Base-by-base conservation (phyloP, 2,329 filamentous ascomycete species). In the Aspergillus thermomutatus region DNA sequence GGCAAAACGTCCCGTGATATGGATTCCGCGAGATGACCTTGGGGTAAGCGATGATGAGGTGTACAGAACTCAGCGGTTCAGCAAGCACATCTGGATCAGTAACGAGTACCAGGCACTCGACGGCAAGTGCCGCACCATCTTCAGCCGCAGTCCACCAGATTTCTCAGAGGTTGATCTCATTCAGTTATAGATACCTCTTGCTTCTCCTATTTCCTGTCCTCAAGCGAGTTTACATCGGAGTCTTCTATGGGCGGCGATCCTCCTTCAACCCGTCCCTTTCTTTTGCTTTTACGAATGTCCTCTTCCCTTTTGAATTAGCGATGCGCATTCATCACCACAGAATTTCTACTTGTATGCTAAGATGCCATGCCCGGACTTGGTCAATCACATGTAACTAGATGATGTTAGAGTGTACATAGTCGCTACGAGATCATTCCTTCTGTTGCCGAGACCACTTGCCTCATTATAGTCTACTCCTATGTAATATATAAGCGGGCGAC, bases 1-100 rank as follows among this genome's bases (percentile, higher is more conserved):
- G 8, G 90, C 92, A 1, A 85, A 89, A 52, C 83, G 92, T 53
- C 94, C 94, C 0, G 91, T 90, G 0, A 87, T 99, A 26, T 99
- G 94, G 94, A 90, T 99, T 47, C 94, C 94, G 0, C 85, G 88
- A 10, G 94, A 99, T 69, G 89, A 94, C 63, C 75, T 97, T 4
- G 94, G 94, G 4, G 84, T 99, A 56, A 92, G 90, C 63, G 91
- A 96, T 65, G 93, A 97, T 64, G 94, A 99, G 77, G 88, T 97
- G 47, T 82, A 82, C 67, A 82, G 90, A 37, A 96, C 92, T 6
- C 83, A 87, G 62, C 80, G 82, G 49, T 89, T 92, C 71, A 93
- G 88, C 69, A 85, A 90, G 57, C 80, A 82, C 62, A 89, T 97
- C 52, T 96, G 92, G 90, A 92, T 97, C 70, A 96, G 90, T 66